Evolutionary conservation across 2,329 filamentous ascomycete species (phyloP), one percentile per base, ranked within the genome.

Genomic region (Colletotrichum cereale): DNA sequence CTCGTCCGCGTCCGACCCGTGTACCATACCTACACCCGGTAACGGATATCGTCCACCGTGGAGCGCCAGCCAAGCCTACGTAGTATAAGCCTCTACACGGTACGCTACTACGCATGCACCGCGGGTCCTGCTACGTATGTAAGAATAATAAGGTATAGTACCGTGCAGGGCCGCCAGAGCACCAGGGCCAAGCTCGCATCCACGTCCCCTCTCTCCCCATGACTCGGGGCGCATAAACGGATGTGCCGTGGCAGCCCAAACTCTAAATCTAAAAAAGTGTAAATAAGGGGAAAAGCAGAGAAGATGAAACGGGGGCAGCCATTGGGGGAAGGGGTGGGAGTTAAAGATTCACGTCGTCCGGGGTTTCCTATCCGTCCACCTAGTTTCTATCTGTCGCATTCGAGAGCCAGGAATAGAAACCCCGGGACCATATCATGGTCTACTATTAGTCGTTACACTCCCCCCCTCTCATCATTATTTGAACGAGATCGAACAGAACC

Each of bases 181-280:
- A 34, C 24, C 24, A 44, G 40, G 18, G 38, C 48, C 42, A 44
- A 29, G 10, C 50, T 52, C 47, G 64, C 40, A 60, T 24, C 21
- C 44, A 8, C 42, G 8, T n/a, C 3, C 42, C 42, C 18, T 6
- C 18, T 3, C 5, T 21, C 64, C 36, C 26, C 40, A 63, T 71
- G 68, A 67, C 57, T 71, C 63, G 50, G 14, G 2, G 6, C 65
- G 68, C 68, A 71, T 62, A 29, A 66, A 71, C 52, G 57, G 50
- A 67, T 44, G 52, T 57, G 57, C 58, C 68, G 64, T 71, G 68
- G 63, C 68, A 71, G 68, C 68, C 7, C n/a, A 62, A 71, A 71
- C 57, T 42, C 68, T 71, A 71, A 67, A 57, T 53, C n/a, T 5
- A 61, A 31, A 16, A 47, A 57, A 71, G 56, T 57, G 40, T 70